These are phyloP conservation scores for Cryptococcus sp. DNA, from an alignment of 1,284 basidiomycete species.

Conservation along the genomic window DNA sequence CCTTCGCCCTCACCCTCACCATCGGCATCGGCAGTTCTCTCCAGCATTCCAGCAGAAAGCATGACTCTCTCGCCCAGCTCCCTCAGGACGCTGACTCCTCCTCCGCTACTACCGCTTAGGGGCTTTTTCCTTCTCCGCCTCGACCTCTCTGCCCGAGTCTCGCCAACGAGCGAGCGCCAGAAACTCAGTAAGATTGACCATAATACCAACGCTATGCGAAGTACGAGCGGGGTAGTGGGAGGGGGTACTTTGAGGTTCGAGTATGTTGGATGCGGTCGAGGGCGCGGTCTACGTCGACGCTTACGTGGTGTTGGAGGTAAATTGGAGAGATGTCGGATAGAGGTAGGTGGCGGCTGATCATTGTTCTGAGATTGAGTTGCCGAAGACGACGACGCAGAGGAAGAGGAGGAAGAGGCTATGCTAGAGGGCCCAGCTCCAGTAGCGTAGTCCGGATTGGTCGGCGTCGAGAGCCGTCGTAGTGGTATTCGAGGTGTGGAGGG, in stretches of 20 bases:
- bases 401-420: conserved; percentile 3
- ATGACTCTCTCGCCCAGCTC: conserved; percentile 20
- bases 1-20: conserved; percentile 18
- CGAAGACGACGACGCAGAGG: neutral
- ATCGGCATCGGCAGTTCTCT: neutral
- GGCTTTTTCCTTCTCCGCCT: conserved; percentile 10
- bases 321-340: conserved; percentile 8
- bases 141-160: conserved; percentile 42
- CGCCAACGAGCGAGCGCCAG: conserved; percentile 48
- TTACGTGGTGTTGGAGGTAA: conserved; percentile 12
- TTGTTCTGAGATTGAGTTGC: neutral
- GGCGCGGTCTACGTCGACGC: conserved; percentile 1
- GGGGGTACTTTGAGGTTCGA: conserved; percentile 44
- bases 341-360: neutral
- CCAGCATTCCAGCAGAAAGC: conserved; percentile 15
- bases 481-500: neutral
- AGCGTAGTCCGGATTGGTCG: neutral
- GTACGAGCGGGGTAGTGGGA: conserved; percentile 42
- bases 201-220: conserved; percentile 42
- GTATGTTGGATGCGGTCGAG: conserved; percentile 24
- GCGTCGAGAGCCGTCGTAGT: neutral
- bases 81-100: conserved; percentile 12
- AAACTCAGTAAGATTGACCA: conserved; percentile 48
- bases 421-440: neutral
- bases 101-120: neutral